These are phyloP conservation scores for Rhododendron molle DNA, from an alignment of 148 eudicot species.

Conservation along the genomic window DNA sequence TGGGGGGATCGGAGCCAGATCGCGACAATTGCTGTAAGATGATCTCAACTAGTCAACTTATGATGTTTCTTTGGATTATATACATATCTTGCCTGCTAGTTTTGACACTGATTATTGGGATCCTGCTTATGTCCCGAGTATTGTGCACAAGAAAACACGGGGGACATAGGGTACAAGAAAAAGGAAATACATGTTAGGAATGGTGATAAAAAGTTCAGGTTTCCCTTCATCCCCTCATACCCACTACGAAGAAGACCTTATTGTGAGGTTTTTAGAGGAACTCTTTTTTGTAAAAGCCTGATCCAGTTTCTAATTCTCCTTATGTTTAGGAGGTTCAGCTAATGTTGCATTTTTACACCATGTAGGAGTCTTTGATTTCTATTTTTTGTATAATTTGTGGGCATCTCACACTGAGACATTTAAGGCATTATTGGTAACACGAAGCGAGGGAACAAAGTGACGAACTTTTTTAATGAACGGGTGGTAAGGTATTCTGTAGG, in stretches of 20 bases:
- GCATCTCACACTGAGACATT: not conserved
- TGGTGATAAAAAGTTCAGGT: not conserved
- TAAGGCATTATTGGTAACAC: not conserved
- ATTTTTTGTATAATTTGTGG: not conserved
- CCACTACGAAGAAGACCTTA: not conserved
- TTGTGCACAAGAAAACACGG: not conserved
- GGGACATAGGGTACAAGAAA: not conserved
- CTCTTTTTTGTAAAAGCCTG: not conserved
- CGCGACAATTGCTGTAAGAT: slow-evolving; percentile 96
- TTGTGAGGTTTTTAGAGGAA: not conserved
- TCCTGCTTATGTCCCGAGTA: not conserved
- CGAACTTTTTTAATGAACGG: not conserved
- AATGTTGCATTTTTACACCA: not conserved
- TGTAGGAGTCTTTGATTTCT: not conserved
- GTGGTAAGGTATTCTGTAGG: not conserved
- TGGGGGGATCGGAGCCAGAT: slow-evolving; percentile 99
- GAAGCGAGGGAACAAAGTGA: too few relatives aligned
- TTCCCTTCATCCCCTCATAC: not conserved
- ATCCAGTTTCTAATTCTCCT: not conserved
- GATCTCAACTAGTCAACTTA: not conserved
- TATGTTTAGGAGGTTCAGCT: not conserved
- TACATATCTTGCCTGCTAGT: not conserved
- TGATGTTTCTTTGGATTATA: not conserved
- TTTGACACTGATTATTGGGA: not conserved
- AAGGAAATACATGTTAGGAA: not conserved